These are phyloP conservation scores for Penicillium sp. DNA, from an alignment of 2,329 filamentous ascomycete species.

Conservation along the genomic window DNA sequence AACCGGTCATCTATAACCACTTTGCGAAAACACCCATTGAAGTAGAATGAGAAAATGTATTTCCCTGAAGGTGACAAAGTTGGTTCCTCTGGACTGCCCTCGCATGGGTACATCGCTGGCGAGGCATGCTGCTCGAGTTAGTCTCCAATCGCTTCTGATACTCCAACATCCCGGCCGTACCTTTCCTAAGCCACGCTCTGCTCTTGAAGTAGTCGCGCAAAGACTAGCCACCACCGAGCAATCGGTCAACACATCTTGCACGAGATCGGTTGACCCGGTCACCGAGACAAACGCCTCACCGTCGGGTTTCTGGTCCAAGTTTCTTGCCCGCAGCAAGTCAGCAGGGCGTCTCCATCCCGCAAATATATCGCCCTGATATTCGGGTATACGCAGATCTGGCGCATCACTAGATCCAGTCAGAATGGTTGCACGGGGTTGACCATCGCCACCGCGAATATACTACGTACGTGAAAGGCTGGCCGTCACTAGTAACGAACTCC, in stretches of 20 bases:
- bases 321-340: slow-evolving; percentile 54
- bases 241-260: slow-evolving; percentile 92
- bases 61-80: slow-evolving; percentile 71
- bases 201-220: slow-evolving; percentile 70
- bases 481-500: slow-evolving; percentile 56
- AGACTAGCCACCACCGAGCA: slow-evolving; percentile 96
- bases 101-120: slow-evolving; percentile 69
- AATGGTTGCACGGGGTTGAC: not conserved
- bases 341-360: slow-evolving; percentile 73
- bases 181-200: slow-evolving; percentile 62
- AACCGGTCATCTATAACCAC: slow-evolving; percentile 86
- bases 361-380: slow-evolving; percentile 69
- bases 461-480: slow-evolving; percentile 60
- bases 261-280: slow-evolving; percentile 65
- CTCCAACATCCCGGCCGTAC: slow-evolving; percentile 40
- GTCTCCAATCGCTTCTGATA: not conserved
- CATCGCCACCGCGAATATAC: not conserved
- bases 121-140: slow-evolving; percentile 56
- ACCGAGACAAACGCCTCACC: slow-evolving; percentile 53
- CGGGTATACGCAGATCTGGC: slow-evolving; percentile 65
- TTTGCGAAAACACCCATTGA: slow-evolving; percentile 86
- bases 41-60: slow-evolving; percentile 87
- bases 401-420: slow-evolving; percentile 54
- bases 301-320: slow-evolving; percentile 23
- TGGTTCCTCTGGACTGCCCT: slow-evolving; percentile 55